Evolutionary conservation across 768 basidiomycete genomes (phyloP).

Genomic region (Lentinula raphanica): DNA sequence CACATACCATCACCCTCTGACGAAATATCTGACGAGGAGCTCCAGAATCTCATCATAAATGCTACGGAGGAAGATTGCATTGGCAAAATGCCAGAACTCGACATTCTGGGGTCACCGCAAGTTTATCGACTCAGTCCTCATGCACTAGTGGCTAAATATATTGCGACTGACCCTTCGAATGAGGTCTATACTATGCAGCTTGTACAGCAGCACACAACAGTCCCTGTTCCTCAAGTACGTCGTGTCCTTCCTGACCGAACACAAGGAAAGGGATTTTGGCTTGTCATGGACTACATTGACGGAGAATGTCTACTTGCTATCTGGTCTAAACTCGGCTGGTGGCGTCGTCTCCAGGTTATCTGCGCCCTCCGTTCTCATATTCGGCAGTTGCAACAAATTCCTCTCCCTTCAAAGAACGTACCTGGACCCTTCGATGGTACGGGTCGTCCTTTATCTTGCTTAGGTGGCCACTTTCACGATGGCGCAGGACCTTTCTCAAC

Average conservation of each 20-base stretch:
- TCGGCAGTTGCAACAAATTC: conserved; percentile 16
- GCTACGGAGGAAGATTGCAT: background rate
- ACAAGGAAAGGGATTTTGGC: background rate
- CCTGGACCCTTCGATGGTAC: conserved; percentile 19
- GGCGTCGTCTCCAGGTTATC: conserved; percentile 11
- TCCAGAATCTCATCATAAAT: background rate
- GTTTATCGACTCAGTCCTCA: background rate
- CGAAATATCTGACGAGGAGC: background rate
- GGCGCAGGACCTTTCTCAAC: conserved; percentile 17
- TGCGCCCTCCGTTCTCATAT: conserved; percentile 20
- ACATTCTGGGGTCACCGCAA: background rate
- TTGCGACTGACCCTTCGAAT: background rate
- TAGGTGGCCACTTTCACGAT: background rate
- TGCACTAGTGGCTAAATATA: background rate
- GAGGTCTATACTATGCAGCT: background rate
- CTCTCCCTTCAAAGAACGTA: conserved; percentile 2
- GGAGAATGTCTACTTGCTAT: conserved; percentile 12
- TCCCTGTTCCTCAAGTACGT: conserved; percentile 16
- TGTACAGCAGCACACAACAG: conserved; percentile 5
- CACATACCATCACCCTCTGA: background rate
- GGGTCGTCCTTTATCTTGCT: conserved; percentile 6
- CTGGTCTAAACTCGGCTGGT: conserved; percentile 16
- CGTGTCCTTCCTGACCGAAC: conserved; percentile 4
- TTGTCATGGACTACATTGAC: conserved; percentile 23
- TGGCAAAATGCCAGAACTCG: background rate